phyloP scores from a whole-genome alignment of 306 rosid genomes.

The Begonia peltatifolia region DNA sequence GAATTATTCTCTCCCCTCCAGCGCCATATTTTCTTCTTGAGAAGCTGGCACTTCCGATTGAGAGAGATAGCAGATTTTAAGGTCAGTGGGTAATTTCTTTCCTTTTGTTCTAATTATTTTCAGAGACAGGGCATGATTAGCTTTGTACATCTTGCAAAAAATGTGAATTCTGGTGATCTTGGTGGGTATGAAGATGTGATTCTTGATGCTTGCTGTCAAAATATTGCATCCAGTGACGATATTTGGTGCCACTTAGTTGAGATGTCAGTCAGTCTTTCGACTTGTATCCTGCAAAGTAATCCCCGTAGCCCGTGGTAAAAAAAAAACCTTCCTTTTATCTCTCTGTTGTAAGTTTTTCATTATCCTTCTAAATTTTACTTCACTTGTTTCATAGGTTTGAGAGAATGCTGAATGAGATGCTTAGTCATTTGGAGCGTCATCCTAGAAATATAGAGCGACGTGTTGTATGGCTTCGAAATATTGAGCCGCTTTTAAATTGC shows the following conservation, averaged over 20 bases:
- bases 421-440: conserved; percentile 89
- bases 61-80: too few species aligned
- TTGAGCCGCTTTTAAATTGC: conserved; percentile 39
- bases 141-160: conserved; percentile 47
- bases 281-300: conserved; percentile 49
- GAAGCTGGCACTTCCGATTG: not conserved
- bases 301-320: conserved; percentile 82
- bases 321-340: conserved; percentile 6
- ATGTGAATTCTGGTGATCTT: conserved; percentile 49
- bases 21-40: too few species aligned
- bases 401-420: conserved; percentile 70
- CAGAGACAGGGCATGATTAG: conserved; percentile 83
- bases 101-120: conserved; percentile 8
- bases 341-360: conserved; percentile 4
- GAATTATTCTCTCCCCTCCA: too few species aligned
- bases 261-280: conserved; percentile 56
- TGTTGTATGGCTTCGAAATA: conserved; percentile 65
- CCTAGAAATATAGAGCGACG: conserved; percentile 85
- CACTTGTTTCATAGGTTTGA: conserved; percentile 46
- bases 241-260: conserved; percentile 72
- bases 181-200: conserved; percentile 60
- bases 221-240: conserved; percentile 62
- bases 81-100: conserved; percentile 2
- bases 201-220: conserved; percentile 97
- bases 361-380: not conserved